Evolutionary conservation across 768 basidiomycete species (phyloP).

Genomic region (Lentinus brumalis): DNA sequence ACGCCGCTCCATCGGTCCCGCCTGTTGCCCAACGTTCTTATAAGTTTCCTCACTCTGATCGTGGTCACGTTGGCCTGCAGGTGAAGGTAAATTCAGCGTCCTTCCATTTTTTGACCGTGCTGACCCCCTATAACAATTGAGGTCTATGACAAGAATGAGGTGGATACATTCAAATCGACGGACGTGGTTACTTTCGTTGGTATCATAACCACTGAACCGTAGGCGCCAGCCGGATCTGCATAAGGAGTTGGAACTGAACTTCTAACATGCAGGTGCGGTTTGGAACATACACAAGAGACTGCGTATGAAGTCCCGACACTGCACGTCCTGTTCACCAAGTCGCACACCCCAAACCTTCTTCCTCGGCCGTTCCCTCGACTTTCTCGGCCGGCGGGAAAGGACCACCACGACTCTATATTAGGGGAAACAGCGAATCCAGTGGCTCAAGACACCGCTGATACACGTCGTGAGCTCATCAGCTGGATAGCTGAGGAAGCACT

Average conservation of each 20-base stretch:
- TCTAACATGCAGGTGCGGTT: conserved; percentile 26
- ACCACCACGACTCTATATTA: background rate
- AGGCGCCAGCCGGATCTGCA: conserved; percentile 30
- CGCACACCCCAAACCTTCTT: conserved; percentile 43
- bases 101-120: background rate
- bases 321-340: conserved; percentile 61
- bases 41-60: conserved; percentile 63
- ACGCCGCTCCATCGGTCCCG: background rate
- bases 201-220: conserved; percentile 69
- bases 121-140: conserved; percentile 27
- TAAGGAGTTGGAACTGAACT: background rate
- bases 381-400: background rate
- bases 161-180: conserved; percentile 56
- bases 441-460: conserved; percentile 17
- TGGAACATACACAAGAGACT: conserved; percentile 36
- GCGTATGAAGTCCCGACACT: conserved; percentile 57
- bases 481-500: conserved; percentile 78
- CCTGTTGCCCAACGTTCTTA: conserved; percentile 40
- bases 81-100: conserved; percentile 53
- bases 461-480: conserved; percentile 57
- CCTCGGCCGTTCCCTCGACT: conserved; percentile 41
- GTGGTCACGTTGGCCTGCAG: conserved; percentile 67
- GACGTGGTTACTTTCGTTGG: conserved; percentile 73
- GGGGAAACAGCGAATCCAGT: background rate
- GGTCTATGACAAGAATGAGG: conserved; percentile 56